Evolutionary conservation across 441 rosid species (phyloP).

Genomic region (Gossypium trilobum): DNA sequence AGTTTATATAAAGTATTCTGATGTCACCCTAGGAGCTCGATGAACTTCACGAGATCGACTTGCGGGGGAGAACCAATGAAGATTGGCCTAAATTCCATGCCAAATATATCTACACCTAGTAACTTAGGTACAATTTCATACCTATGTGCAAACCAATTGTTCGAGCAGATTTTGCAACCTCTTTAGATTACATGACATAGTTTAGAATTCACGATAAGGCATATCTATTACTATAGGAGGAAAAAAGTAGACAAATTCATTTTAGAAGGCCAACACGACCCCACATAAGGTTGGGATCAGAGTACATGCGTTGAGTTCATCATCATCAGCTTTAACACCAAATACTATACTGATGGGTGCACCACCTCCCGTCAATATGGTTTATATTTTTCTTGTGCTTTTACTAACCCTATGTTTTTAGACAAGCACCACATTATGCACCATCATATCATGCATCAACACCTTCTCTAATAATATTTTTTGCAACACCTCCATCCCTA

Average conservation of each 20-base stretch:
- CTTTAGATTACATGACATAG: background rate
- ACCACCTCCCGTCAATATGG: background rate
- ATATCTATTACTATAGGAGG: background rate
- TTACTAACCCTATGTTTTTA: background rate
- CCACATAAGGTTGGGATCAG: background rate
- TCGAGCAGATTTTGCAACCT: too few relatives aligned
- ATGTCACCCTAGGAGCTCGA: background rate
- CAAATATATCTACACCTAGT: background rate
- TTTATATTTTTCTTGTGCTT: background rate
- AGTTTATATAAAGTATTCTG: background rate
- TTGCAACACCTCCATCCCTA: background rate
- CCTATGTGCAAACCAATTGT: background rate
- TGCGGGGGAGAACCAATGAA: background rate
- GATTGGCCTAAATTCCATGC: background rate
- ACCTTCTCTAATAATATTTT: too few relatives aligned
- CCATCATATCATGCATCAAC: background rate
- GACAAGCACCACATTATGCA: background rate
- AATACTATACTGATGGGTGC: background rate
- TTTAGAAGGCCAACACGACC: background rate
- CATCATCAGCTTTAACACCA: background rate
- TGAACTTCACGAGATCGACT: background rate
- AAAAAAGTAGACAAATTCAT: background rate
- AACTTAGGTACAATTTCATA: background rate
- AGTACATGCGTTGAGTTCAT: background rate
- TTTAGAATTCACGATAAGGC: background rate